phyloP scores from a whole-genome alignment of 768 basidiomycete species.

The Tubosaeta sp. region DNA sequence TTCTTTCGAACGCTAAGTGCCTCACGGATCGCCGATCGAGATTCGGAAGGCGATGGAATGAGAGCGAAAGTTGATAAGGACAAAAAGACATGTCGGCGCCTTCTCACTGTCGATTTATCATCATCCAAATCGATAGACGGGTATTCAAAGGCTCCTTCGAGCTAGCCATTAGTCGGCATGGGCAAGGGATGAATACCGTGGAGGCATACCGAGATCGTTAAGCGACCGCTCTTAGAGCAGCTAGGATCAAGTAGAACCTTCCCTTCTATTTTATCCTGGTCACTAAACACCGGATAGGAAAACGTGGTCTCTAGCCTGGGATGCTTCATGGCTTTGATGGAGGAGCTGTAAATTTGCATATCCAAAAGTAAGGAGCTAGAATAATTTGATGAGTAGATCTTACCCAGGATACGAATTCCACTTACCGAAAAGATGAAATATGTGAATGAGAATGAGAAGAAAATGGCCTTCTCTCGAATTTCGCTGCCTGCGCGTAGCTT shows the following conservation, averaged over 20 bases:
- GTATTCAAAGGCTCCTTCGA: conserved; percentile 61
- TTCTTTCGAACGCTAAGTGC: conserved; percentile 42
- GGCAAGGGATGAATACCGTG: background rate
- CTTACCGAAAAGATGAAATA: conserved; percentile 50
- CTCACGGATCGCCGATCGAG: conserved; percentile 23
- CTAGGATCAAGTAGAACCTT: conserved; percentile 53
- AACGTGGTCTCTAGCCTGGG: conserved; percentile 22
- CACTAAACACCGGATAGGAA: conserved; percentile 51
- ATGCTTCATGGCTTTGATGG: conserved; percentile 44
- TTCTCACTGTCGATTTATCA: conserved; percentile 21
- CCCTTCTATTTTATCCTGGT: conserved; percentile 57
- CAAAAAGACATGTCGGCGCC: conserved; percentile 45
- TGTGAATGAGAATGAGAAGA: conserved; percentile 34
- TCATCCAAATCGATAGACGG: conserved; percentile 23
- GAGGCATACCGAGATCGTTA: conserved; percentile 49
- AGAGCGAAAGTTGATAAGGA: conserved; percentile 42
- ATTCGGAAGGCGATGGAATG: conserved; percentile 30
- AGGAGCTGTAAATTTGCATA: conserved; percentile 59
- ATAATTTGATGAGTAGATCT: conserved; percentile 2
- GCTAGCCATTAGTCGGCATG: conserved; percentile 32
- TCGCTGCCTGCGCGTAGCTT: conserved; percentile 32
- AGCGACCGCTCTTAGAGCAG: conserved; percentile 49
- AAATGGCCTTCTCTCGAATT: conserved; percentile 10
- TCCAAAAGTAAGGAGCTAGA: conserved; percentile 52
- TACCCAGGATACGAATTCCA: background rate